These are phyloP conservation scores for Sphagnum magellanicum DNA, from an alignment of 228 moss, liverwort and hornwort genomes.

Conservation along the genomic window DNA sequence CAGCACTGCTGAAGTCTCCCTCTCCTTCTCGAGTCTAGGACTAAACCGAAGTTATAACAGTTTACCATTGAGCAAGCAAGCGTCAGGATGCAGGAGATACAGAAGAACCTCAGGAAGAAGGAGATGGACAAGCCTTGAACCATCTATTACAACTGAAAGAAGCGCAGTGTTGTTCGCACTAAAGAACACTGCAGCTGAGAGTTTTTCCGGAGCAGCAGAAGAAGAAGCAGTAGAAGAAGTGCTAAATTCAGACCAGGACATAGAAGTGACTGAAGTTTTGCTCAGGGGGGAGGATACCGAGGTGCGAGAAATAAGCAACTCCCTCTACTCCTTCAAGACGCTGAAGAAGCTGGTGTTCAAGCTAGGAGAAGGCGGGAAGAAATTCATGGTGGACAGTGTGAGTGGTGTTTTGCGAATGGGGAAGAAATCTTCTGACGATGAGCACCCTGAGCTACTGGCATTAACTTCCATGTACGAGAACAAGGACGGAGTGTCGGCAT, in stretches of 20 bases:
- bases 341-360: constrained; percentile 38
- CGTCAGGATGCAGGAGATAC: too few species aligned
- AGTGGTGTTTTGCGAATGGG: constrained; percentile 33
- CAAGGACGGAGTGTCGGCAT: constrained; percentile 51
- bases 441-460: constrained; percentile 25
- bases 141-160: too few species aligned
- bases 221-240: too few species aligned
- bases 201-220: too few species aligned
- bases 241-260: not conserved
- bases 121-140: too few species aligned
- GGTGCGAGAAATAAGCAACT: constrained; percentile 25
- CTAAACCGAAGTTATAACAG: too few species aligned
- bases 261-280: constrained; percentile 29
- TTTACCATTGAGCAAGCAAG: too few species aligned
- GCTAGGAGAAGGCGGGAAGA: constrained; percentile 43
- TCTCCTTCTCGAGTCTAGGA: too few species aligned
- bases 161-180: too few species aligned
- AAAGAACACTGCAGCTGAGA: too few species aligned
- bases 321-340: constrained; percentile 33
- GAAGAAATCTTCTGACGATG: constrained; percentile 15
- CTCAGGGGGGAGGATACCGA: constrained; percentile 38
- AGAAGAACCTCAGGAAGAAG: too few species aligned
- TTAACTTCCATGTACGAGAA: constrained; percentile 47
- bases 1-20: too few species aligned
- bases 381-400: constrained; percentile 39